Evolutionary conservation across 2,329 filamentous ascomycete species (phyloP).

Genomic region (Fusarium lateritium): DNA sequence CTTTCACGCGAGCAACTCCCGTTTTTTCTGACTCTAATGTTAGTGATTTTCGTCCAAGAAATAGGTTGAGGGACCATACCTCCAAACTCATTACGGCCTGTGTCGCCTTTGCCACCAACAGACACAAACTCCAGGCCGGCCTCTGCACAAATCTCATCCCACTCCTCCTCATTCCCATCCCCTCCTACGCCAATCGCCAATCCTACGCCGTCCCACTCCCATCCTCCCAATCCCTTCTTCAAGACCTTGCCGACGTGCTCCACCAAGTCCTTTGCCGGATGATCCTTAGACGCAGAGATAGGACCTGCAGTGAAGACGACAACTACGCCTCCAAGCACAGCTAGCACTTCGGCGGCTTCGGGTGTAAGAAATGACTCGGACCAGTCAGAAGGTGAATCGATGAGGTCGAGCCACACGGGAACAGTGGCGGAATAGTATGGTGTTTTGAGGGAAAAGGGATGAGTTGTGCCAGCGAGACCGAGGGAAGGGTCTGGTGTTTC

Average conservation of each 20-base stretch:
- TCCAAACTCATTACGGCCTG: conserved; percentile 69
- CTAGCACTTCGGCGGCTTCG: conserved; percentile 74
- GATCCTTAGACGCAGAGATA: conserved; percentile 18
- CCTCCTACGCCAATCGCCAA: conserved; percentile 71
- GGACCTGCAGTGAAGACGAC: conserved; percentile 55
- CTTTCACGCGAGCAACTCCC: conserved; percentile 70
- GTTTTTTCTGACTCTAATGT: conserved; percentile 64
- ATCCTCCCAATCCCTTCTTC: conserved; percentile 70
- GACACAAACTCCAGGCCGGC: conserved; percentile 75
- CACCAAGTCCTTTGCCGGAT: conserved; percentile 60
- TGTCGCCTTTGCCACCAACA: conserved; percentile 57
- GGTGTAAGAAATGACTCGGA: conserved; percentile 69
- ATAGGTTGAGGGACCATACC: conserved; percentile 57
- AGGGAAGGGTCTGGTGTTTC: conserved; percentile 53
- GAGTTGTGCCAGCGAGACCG: conserved; percentile 72
- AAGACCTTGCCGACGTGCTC: conserved; percentile 69
- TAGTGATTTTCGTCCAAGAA: conserved; percentile 23
- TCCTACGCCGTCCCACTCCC: conserved; percentile 75
- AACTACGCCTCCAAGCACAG: conserved; percentile 72
- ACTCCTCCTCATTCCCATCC: conserved; percentile 65
- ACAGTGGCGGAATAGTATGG: conserved; percentile 73
- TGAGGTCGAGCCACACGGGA: conserved; percentile 78
- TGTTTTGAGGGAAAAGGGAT: conserved; percentile 69
- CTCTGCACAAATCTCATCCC: conserved; percentile 73
- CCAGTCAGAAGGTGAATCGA: conserved; percentile 68